phyloP scores from a whole-genome alignment of 139 green algal genomes.

The Astrephomene gubernaculifera region DNA sequence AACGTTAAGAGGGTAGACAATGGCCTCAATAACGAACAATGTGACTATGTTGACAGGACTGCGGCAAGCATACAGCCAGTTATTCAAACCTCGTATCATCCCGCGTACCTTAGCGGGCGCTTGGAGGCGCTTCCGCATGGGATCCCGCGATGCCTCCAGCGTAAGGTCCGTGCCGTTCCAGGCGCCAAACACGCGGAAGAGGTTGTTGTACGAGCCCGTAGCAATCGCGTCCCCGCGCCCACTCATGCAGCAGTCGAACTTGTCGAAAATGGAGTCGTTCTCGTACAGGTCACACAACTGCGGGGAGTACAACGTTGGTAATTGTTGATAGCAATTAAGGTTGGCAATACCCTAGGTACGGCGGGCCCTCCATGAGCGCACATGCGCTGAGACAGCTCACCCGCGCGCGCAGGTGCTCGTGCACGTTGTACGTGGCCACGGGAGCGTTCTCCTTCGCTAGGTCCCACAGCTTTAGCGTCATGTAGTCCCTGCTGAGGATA shows the following conservation, averaged over 20 bases:
- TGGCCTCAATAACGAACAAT: no score
- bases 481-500: slow-evolving; percentile 96
- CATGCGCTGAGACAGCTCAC: no score
- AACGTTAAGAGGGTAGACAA: no score
- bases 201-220: slow-evolving; percentile 96
- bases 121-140: slow-evolving; percentile 77
- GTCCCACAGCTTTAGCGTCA: slow-evolving; percentile 99
- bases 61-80: no score
- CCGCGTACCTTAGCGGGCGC: slow-evolving; percentile 59
- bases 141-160: slow-evolving; percentile 84
- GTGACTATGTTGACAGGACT: no score
- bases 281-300: slow-evolving; percentile 99
- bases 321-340: no score
- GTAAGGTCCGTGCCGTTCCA: slow-evolving; percentile 65
- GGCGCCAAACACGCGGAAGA: slow-evolving; percentile 81
- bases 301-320: no score
- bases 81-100: no score
- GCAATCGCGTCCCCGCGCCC: slow-evolving; percentile 81
- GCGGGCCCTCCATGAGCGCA: no score
- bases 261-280: slow-evolving; percentile 99
- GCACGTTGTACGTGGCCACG: slow-evolving; percentile 90
- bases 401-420: slow-evolving; percentile 89
- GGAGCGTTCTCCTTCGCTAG: slow-evolving; percentile 90
- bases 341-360: no score
- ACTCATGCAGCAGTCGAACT: slow-evolving; percentile 96